Percentiles rank a stretch among this genome's conserved stretches.
These are phyloP conservation scores for Sclerotinia spermophila DNA, from an alignment of 2,329 filamentous ascomycete genomes.

Conservation along the genomic window DNA sequence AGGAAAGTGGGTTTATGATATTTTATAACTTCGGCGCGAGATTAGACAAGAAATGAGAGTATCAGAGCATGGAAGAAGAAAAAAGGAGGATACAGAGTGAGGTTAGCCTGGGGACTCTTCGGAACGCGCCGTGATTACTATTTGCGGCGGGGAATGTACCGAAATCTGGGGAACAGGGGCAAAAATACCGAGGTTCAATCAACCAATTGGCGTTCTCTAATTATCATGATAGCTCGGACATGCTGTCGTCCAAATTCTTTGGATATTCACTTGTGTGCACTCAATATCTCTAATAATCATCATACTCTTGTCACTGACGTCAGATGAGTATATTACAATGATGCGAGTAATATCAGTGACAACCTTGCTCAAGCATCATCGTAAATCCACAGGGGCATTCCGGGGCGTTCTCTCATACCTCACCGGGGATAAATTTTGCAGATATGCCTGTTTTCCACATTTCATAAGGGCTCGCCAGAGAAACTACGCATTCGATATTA, in stretches of 20 bases:
- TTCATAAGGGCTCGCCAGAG: not conserved
- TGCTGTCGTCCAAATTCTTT: not conserved
- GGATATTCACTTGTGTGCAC: not conserved
- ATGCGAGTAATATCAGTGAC: not conserved
- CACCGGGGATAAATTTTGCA: not conserved
- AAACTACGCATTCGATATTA: not conserved
- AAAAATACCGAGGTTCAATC: conserved; percentile 5
- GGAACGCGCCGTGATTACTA: not conserved
- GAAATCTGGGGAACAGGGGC: conserved; percentile 7
- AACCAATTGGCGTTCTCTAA: not conserved
- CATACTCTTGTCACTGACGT: not conserved
- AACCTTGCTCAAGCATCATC: not conserved
- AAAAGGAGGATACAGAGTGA: not conserved
- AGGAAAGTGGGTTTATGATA: not conserved
- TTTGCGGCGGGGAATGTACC: not conserved
- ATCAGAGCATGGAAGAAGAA: not conserved
- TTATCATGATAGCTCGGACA: not conserved
- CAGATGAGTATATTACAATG: not conserved
- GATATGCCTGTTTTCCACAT: not conserved
- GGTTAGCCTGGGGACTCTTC: not conserved
- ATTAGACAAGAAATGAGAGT: not conserved
- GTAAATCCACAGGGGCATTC: not conserved
- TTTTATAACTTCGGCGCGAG: not conserved
- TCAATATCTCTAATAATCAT: not conserved
- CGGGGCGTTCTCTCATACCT: not conserved